Base-by-base conservation (phyloP, 768 basidiomycete species). In the Ramaria sp. region DNA sequence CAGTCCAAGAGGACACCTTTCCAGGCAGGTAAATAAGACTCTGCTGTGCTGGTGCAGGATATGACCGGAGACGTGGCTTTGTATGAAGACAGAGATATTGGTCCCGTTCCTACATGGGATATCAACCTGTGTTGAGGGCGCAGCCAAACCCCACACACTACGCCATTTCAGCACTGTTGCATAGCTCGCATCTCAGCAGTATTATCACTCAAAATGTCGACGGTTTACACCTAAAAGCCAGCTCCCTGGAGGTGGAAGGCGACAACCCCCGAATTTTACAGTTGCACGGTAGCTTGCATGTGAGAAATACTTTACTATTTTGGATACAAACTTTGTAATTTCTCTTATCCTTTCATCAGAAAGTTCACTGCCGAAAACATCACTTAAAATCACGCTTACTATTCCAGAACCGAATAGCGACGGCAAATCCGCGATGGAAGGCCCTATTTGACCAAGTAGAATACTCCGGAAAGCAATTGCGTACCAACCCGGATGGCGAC, bases 401-500 rank as follows among this genome's bases (percentile, higher is more conserved):
- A 0, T 97, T 90, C 65, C 93, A 97, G 64, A 76, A 81, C 24
- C 76, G 78, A 70, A 72, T 97, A 33, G 83, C 86, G 20, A 67
- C 69, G 3, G 72, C 80, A 33, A 96, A 95, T 69, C 93, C 91
- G 0, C 71, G 73, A 49, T 95, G 91, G 91, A 81, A 81, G 59
- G 61, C 64, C 34, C 64, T 68, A 49, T 74, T 75, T 6, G 81
- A 85, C 55, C 80, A 85, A 45, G 68, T 86, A 49, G 81, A 84
- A 65, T 70, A 70, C 27, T 76, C 76, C 0, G 81, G 83, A 4
- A 67, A 70, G 45, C 77, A 79, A 55, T 84, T 79, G 1, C 77
- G 89, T 58, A 94, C 88, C 24, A 95, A 95, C 67, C 93, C 93
- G 11, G 93, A 95, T 62, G 93, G 93, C 67, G 93, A 96, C 72